Percentiles rank a stretch among this genome's conserved stretches.
Conservation (phyloP, 73 alveolate species). For the Stentor coeruleus region DNA sequence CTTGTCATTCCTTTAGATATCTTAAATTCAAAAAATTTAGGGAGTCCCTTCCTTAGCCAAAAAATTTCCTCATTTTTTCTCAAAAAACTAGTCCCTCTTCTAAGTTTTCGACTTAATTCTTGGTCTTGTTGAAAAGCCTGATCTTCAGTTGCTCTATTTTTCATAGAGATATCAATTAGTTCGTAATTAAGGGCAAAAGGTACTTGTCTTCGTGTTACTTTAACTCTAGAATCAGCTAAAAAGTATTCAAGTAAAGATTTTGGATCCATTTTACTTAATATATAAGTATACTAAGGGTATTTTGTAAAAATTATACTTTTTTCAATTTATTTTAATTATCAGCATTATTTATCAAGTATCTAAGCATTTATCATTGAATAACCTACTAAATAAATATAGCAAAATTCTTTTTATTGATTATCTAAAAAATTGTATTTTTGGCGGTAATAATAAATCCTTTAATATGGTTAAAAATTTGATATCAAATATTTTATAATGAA, state of each 20-base stretch:
- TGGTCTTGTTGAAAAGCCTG: not conserved
- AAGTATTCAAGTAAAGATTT: not conserved
- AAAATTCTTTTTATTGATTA: no score
- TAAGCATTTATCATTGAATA: no score
- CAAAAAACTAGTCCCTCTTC: not conserved
- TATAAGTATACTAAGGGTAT: not conserved
- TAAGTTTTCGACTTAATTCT: not conserved
- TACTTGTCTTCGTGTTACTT: not conserved
- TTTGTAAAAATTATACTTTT: not conserved
- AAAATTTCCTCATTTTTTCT: not conserved
- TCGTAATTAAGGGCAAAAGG: not conserved
- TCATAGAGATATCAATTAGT: not conserved
- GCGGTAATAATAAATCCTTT: no score
- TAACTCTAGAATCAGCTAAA: not conserved
- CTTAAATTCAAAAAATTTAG: not conserved
- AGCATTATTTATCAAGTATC: not conserved
- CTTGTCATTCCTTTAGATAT: no score
- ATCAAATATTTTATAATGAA: no score
- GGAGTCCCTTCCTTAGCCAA: not conserved
- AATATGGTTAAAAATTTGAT: no score
- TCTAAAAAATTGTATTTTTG: no score
- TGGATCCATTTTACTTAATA: not conserved
- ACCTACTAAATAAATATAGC: no score
- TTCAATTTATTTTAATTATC: no score
- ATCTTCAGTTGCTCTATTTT: not conserved